A percentile compares a stretch with the other conserved stretches of the same genome.
Conservation (phyloP, 1,284 basidiomycete species). For the Inonotus obliquus region DNA sequence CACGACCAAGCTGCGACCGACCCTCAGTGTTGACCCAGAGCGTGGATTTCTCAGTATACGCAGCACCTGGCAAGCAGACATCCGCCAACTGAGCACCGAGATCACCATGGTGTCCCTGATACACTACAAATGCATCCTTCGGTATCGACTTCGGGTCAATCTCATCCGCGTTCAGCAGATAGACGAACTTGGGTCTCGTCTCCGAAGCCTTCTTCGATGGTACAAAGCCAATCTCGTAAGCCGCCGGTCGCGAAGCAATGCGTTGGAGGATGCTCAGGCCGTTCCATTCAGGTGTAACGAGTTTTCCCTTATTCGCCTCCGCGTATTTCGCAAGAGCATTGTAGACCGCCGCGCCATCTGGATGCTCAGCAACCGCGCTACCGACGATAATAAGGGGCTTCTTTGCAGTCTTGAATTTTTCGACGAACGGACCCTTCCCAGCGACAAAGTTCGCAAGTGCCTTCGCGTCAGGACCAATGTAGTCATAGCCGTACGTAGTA, state of each 20-base stretch:
- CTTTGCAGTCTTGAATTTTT: conserved; percentile 89
- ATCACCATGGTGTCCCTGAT: conserved; percentile 99
- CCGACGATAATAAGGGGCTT: conserved; percentile 94
- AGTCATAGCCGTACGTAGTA: conserved; percentile 91
- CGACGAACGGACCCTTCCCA: conserved; percentile 76
- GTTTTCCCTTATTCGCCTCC: conserved; percentile 67
- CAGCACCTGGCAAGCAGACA: conserved; percentile 89
- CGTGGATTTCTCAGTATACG: conserved; percentile 93
- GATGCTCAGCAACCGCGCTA: conserved; percentile 81
- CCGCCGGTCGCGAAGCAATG: conserved; percentile 87
- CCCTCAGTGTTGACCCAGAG: conserved; percentile 99
- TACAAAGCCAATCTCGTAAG: conserved; percentile 92
- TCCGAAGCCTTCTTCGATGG: conserved; percentile 74
- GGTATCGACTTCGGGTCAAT: conserved; percentile 90
- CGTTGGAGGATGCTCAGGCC: conserved; percentile 93
- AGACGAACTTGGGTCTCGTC: conserved; percentile 91
- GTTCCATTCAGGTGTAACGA: conserved; percentile 92
- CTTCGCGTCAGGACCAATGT: conserved; percentile 78
- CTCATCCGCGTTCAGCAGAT: conserved; percentile 96
- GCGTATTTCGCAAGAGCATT: conserved; percentile 80
- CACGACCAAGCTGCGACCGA: conserved; percentile 84
- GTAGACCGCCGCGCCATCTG: conserved; percentile 80
- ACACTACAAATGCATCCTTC: conserved; percentile 93
- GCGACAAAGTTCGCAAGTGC: conserved; percentile 78
- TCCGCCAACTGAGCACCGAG: conserved; percentile 95